Evolutionary conservation across 1,284 basidiomycete species (phyloP).

Genomic region (Sporisorium graminicola): DNA sequence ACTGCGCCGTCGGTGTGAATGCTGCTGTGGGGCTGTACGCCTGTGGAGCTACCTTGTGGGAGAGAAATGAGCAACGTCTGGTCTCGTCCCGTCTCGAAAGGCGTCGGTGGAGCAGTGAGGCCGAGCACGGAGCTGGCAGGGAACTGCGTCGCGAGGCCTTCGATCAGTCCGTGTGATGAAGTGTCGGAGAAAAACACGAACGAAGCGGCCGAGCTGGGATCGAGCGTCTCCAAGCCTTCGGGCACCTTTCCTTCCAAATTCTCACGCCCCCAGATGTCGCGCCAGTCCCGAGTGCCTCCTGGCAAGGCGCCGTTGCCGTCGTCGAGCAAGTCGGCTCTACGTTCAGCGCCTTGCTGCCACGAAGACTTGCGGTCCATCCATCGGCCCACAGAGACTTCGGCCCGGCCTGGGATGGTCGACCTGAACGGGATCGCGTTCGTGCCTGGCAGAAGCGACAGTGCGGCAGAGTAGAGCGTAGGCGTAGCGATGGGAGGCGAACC

Average conservation of each 20-base stretch:
- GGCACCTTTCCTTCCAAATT: conserved; percentile 57
- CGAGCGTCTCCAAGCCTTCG: conserved; percentile 25
- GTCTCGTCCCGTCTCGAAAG: conserved; percentile 84
- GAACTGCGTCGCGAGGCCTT: conserved; percentile 73
- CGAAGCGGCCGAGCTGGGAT: conserved; percentile 70
- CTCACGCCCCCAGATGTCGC: conserved; percentile 61
- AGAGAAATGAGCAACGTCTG: conserved; percentile 78
- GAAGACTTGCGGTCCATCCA: conserved; percentile 57
- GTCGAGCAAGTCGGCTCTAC: conserved; percentile 50
- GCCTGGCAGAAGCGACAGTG: conserved; percentile 51
- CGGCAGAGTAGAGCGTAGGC: conserved; percentile 46
- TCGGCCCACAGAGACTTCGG: conserved; percentile 57
- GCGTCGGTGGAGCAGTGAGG: conserved; percentile 81
- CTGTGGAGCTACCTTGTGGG: conserved; percentile 17
- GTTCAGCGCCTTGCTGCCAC: conserved; percentile 51
- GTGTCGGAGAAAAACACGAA: conserved; percentile 78
- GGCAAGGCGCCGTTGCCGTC: conserved; percentile 33
- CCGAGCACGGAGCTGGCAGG: conserved; percentile 76
- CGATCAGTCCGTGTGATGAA: conserved; percentile 76
- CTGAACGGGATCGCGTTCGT: conserved; percentile 54
- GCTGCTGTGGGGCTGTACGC: conserved; percentile 67
- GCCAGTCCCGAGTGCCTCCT: conserved; percentile 50
- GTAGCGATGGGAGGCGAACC: conserved; percentile 36
- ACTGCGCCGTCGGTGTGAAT: conserved; percentile 78
- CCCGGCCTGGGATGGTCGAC: conserved; percentile 52